Evolutionary conservation across 495 filamentous ascomycete species (phyloP).

Genomic region (Annulohypoxylon moriforme): DNA sequence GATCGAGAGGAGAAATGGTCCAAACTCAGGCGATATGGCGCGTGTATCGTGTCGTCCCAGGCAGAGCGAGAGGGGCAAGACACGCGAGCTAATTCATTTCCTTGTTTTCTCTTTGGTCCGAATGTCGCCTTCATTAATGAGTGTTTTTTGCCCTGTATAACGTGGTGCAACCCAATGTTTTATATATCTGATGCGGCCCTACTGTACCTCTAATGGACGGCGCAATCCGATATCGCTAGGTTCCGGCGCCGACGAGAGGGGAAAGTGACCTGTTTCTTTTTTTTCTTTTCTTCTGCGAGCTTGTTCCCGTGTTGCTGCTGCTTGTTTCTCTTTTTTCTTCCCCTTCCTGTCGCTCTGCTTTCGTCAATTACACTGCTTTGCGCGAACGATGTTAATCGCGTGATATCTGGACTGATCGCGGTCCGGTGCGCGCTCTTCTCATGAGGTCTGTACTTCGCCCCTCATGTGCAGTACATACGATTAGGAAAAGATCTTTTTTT

Average conservation of each 20-base stretch:
- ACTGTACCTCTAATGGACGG: conserved; percentile 31
- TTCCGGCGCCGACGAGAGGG: conserved; percentile 12
- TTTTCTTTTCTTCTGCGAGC: background rate
- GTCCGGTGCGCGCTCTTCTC: conserved; percentile 11
- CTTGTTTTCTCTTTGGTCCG: conserved; percentile 16
- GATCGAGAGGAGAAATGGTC: conserved; percentile 23
- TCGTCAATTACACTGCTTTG: conserved; percentile 6
- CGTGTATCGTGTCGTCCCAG: conserved; percentile 3
- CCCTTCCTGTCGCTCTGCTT: background rate
- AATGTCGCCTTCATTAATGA: background rate
- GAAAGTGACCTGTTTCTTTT: conserved; percentile 17
- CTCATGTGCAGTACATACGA: conserved; percentile 10
- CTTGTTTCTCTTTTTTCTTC: background rate
- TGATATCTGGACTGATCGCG: conserved; percentile 33
- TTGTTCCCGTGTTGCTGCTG: background rate
- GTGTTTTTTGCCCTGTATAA: conserved; percentile 3
- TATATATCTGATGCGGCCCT: conserved; percentile 37
- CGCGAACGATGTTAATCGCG: conserved; percentile 17
- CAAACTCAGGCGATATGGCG: conserved; percentile 30
- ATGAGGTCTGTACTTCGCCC: conserved; percentile 9
- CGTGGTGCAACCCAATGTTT: conserved; percentile 43
- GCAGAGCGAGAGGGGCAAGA: background rate
- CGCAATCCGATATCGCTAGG: conserved; percentile 34
- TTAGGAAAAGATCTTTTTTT: conserved; percentile 2
- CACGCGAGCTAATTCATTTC: conserved; percentile 32